Evolutionary conservation across 257 asterid species (phyloP), one percentile per base, ranked within the genome.

Genomic region (Verbascum thapsus): DNA sequence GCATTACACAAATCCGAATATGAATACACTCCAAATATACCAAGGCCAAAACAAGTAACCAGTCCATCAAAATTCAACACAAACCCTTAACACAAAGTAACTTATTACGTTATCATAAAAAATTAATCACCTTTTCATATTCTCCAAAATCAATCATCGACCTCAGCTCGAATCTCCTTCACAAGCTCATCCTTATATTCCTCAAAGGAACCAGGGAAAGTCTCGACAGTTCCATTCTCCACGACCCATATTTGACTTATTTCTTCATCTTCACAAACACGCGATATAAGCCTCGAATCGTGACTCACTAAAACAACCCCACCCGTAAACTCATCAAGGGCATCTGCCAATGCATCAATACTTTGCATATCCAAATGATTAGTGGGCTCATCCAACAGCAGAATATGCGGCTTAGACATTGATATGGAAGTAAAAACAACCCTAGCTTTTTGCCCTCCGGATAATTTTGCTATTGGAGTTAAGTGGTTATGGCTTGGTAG

Each of bases 321-420:
- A 11, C 95, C 95, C 0, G 79, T 83, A 57, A 86, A 83, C 73
- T 83, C 88, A 45, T 86, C 95, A 0, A 86, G 84, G 0, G 95
- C 95, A 71, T 81, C 90, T 1, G 90, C 88, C 39, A 86, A 52
- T 1, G 90, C 90, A 58, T 86, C 95, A 15, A 81, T 86, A 52
- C 95, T 86, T 59, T 83, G 90, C 95, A 86, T 86, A 72, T 86
- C 95, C 75, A 86, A 61, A 64, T 86, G 95, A 77, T 83, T 83
- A 5, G 95, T 86, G 4, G 90, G 95, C 71, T 85, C 90, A 30
- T 86, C 95, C 10, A 86, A 37, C 5, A 86, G 80, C 16, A 86
- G 69, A 66, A 86, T 86, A 57, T 86, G 90, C 1, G 90, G 90
- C 66, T 79, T 83, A 1, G 88, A 81, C 95, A 86, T 86, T 32